Evolutionary conservation across 1,284 basidiomycete genomes (phyloP), one percentile per base, ranked within the genome.

Genomic region (Bjerkandera adusta): DNA sequence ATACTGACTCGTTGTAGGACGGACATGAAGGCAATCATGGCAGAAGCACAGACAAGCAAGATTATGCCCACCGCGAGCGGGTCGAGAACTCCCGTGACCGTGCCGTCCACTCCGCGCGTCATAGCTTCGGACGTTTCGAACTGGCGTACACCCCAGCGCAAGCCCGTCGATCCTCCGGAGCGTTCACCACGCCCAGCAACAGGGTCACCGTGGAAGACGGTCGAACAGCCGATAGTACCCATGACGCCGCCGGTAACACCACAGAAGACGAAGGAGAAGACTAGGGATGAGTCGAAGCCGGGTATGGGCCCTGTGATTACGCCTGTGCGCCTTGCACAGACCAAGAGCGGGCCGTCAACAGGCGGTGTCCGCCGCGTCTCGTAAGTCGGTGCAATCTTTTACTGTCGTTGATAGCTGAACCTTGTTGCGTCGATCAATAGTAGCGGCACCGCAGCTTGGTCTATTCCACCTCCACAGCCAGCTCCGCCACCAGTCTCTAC

Each of bases 21-120:
- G 7, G 91, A 96, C 60, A 83, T 97, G 73, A 85, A 89, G 55
- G 72, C 80, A 16, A 84, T 97, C 51, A 92, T 97, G 81, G 90
- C 88, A 0, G 89, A 92, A 62, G 80, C 82, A 1, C 79, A 80
- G 34, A 67, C 49, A 21, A 56, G 58, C 22, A 64, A 63, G 48
- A n/a, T n/a, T n/a, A n/a, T n/a, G n/a, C n/a, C n/a, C n/a, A n/a
- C n/a, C n/a, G 25, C 36, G 15, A 43, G 39, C 15, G 5, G 41
- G 10, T 36, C 33, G 21, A 35, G 47, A 1, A 25, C 43, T 36
- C 42, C 42, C n/a, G 26, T 20, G 11, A 20, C 50, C 3, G 48
- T 36, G 3, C 25, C 50, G 12, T 43, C 48, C 13, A 44, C 36
- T 8, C 39, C 52, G 3, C 41, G 43, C n/a, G 25, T 5, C 36